Evolutionary conservation across 768 basidiomycete genomes (phyloP).

Genomic region (Xanthoconium purpureum): DNA sequence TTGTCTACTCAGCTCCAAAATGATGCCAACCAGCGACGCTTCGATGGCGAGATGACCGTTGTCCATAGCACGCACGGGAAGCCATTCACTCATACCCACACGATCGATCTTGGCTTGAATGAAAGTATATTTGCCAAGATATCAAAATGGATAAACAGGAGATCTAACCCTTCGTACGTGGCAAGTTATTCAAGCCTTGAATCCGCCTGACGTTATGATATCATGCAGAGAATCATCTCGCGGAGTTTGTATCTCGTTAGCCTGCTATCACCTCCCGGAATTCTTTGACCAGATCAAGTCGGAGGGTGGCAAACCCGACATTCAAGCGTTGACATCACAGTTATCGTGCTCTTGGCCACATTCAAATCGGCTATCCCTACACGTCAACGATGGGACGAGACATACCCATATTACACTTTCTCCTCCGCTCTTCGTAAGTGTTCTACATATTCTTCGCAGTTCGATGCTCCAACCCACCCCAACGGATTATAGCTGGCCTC

Average conservation of each 20-base stretch:
- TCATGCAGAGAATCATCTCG: conserved; percentile 31
- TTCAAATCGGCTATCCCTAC: conserved; percentile 21
- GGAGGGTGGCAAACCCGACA: conserved; percentile 12
- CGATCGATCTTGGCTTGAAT: conserved; percentile 29
- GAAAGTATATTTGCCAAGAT: conserved; percentile 28
- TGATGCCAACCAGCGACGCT: conserved; percentile 3
- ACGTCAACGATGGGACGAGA: conserved; percentile 4
- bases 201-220: background rate
- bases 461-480: background rate
- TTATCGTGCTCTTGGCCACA: conserved; percentile 45
- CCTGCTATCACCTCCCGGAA: conserved; percentile 39
- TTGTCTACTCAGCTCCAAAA: background rate
- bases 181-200: background rate
- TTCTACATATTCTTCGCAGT: conserved; percentile 8
- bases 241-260: conserved; percentile 45
- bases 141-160: conserved; percentile 39
- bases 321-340: conserved; percentile 22
- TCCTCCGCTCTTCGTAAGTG: conserved; percentile 37
- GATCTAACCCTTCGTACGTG: conserved; percentile 30
- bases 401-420: conserved; percentile 17
- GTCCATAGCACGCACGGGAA: conserved; percentile 19
- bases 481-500: conserved; percentile 38
- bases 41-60: conserved; percentile 18
- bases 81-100: conserved; percentile 18
- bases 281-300: conserved; percentile 16